Evolutionary conservation across 192 early-diverging fungal species (phyloP).

Genomic region (Neocallimastix lanati): DNA sequence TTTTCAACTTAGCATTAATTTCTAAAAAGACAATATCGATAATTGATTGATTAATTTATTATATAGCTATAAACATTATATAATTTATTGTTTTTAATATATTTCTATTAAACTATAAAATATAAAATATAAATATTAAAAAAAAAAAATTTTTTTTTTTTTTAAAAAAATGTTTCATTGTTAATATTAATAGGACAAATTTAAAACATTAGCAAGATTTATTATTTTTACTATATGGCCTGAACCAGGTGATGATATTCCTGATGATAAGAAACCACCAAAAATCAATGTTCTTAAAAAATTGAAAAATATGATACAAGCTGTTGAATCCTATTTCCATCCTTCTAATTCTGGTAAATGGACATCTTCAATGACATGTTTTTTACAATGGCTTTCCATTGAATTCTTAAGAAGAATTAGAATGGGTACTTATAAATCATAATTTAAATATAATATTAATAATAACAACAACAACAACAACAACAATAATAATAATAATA

Average conservation of each 20-base stretch:
- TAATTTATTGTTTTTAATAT: no score
- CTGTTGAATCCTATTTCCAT: constrained; percentile 74
- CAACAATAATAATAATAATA: no score
- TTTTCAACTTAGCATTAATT: no score
- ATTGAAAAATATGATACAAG: constrained; percentile 58
- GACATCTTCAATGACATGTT: constrained; percentile 51
- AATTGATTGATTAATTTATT: no score
- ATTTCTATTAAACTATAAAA: no score
- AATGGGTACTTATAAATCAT: constrained; percentile 13
- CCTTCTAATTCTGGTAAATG: constrained; percentile 82
- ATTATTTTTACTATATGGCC: constrained; percentile 63
- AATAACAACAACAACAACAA: no score
- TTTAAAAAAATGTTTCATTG: no score
- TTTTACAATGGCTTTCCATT: constrained; percentile 42
- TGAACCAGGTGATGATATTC: constrained; percentile 9
- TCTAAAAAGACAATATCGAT: no score
- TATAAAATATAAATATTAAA: no score
- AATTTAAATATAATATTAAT: no score
- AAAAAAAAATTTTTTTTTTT: no score
- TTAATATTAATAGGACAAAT: constrained; percentile 25
- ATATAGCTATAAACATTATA: no score
- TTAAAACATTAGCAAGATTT: constrained; percentile 53
- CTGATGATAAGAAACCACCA: neutral
- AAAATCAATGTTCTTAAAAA: constrained; percentile 31
- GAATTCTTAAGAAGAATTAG: constrained; percentile 44